These are phyloP conservation scores for Boletus eberwhitei DNA, from an alignment of 768 basidiomycete genomes.

Conservation along the genomic window DNA sequence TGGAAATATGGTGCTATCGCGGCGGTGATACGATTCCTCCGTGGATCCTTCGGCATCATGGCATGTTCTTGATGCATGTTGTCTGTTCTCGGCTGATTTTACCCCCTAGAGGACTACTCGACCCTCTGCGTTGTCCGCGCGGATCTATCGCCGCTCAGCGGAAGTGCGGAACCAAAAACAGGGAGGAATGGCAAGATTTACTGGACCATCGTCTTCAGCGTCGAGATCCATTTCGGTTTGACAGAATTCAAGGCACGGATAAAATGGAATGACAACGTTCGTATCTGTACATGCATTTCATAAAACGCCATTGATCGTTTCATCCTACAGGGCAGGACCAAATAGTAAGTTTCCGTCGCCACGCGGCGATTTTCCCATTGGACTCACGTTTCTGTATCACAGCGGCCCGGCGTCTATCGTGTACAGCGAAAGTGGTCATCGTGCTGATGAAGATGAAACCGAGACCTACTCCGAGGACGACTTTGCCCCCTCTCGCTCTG, in stretches of 20 bases:
- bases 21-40: slow-evolving; percentile 68
- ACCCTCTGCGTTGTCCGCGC: slow-evolving; percentile 78
- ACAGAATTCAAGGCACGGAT: slow-evolving; percentile 82
- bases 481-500: slow-evolving; percentile 29
- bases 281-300: slow-evolving; percentile 21
- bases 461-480: slow-evolving; percentile 69
- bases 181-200: slow-evolving; percentile 67
- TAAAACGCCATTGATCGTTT: not conserved
- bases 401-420: slow-evolving; percentile 80
- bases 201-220: slow-evolving; percentile 82
- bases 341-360: slow-evolving; percentile 52
- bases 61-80: slow-evolving; percentile 12
- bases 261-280: slow-evolving; percentile 77
- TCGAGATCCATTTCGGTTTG: slow-evolving; percentile 79
- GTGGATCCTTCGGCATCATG: slow-evolving; percentile 65
- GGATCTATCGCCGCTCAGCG: slow-evolving; percentile 67
- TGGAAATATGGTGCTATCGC: slow-evolving; percentile 81
- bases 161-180: slow-evolving; percentile 65
- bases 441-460: slow-evolving; percentile 69
- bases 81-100: slow-evolving; percentile 3
- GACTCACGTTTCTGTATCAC: slow-evolving; percentile 1
- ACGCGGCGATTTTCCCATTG: not conserved
- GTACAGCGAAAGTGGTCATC: slow-evolving; percentile 75
- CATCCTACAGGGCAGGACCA: slow-evolving; percentile 53
- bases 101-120: slow-evolving; percentile 57